Evolutionary conservation across 208 protist genomes (phyloP), one percentile per base, ranked within the genome.

Genomic region (Trypanosoma rangeli): DNA sequence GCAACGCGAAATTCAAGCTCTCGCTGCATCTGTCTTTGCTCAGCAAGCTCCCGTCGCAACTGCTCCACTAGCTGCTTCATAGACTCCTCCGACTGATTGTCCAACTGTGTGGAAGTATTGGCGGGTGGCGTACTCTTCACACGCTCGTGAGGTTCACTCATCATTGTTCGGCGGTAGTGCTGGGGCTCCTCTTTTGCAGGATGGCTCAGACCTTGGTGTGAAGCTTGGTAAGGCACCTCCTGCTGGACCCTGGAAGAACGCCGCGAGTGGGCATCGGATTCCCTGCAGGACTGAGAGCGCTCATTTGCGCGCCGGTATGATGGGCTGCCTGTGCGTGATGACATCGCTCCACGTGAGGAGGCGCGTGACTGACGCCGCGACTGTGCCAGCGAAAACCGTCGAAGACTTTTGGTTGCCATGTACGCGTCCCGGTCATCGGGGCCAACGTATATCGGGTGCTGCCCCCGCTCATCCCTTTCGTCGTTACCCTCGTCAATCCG

Each of bases 401-500:
- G 76, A 50, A 91, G 77, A 76, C 85, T 92, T 64, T 87, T 91
- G 18, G 90, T 95, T 33, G 87, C 87, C 35, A 91, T 73, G 70
- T 93, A 93, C 29, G 90, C 90, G 66, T 92, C 90, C 22, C 84
- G 85, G 70, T 95, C 90, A 62, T 95, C 86, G 33, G 87, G 87
- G 3, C 87, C 87, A 44, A 95, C 83, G 76, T 93, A 93, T 57
- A 95, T 73, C 0, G 87, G 86, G 64, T 90, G 86, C 55, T 84
- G 64, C 53, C 80, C 84, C 8, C 64, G 76, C 37, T 77, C 76
- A 64, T 90, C 86, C 26, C 90, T 78, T 31, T 78, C 76, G 16
- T 80, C 66, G 74, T 95, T 95, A 31, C 65, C 74, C 26, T 68
- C 68, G 65, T 94, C 84, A 68, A 93, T 84, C 44, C 73, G 62